Percentiles rank a stretch among this genome's conserved stretches.
Evolutionary conservation across 2,329 filamentous ascomycete genomes (phyloP).

Genomic region (Rutstroemia sp.): DNA sequence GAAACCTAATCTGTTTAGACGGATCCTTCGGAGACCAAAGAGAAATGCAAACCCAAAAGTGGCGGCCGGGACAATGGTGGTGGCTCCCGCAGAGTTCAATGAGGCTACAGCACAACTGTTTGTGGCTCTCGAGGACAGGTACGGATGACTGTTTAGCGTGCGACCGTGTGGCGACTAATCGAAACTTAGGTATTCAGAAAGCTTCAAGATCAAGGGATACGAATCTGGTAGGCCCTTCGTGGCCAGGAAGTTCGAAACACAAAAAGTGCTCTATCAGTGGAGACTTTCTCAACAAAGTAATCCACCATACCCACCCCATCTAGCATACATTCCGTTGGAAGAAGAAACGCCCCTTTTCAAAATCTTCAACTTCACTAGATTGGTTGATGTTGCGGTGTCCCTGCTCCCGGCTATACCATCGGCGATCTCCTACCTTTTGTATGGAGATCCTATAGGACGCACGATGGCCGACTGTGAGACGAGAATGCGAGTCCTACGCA

Average conservation of each 20-base stretch:
- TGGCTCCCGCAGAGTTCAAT: not conserved
- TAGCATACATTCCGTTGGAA: conserved; percentile 22
- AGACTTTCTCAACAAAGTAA: conserved; percentile 1
- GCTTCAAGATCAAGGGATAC: not conserved
- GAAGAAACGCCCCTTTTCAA: conserved; percentile 18
- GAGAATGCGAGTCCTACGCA: not conserved
- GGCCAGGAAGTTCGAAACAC: conserved; percentile 3
- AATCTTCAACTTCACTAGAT: conserved; percentile 24
- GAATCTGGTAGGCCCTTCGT: not conserved
- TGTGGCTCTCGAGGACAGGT: not conserved
- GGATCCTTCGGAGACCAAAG: not conserved
- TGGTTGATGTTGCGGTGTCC: conserved; percentile 18
- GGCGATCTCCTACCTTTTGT: conserved; percentile 6
- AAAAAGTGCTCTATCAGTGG: conserved; percentile 9
- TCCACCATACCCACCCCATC: conserved; percentile 25
- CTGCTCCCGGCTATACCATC: conserved; percentile 21
- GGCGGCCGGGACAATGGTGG: not conserved
- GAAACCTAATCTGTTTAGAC: conserved; percentile 2
- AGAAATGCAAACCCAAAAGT: not conserved
- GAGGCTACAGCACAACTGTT: conserved; percentile 2
- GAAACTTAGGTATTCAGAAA: not conserved
- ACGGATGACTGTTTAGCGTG: not conserved
- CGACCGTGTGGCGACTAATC: not conserved
- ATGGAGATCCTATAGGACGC: conserved; percentile 7
- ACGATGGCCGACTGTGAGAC: conserved; percentile 9